Base-by-base conservation (phyloP, 1,284 basidiomycete genomes). In the Ustilago trichophora region DNA sequence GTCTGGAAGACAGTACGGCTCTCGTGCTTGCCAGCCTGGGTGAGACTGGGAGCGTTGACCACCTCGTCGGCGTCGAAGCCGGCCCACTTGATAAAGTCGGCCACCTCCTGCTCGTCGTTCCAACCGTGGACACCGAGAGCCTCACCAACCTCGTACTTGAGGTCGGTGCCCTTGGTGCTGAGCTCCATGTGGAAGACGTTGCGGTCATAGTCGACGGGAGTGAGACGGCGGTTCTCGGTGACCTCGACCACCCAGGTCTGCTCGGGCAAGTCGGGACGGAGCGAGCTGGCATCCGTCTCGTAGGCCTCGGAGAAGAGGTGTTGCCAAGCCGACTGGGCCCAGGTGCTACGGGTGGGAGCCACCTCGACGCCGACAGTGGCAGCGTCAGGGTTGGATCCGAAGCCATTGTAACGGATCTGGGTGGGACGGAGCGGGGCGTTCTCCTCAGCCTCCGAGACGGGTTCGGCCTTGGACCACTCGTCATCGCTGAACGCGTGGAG, bases 181-280 rank as follows among this genome's bases (percentile, higher is more conserved):
- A 98, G 93, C 85, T 98, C 95, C 81, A 98, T 87, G 84, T 98
- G 95, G 87, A 98, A 98, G 55, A 98, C 93, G 83, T 98, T 98
- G 70, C 96, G 91, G 83, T 98, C 92, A 83, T 98, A 98, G 70
- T 95, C 92, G 72, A 87, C 83, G 31, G 96, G 96, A 0, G 95
- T 98, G 49, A 98, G 87, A 27, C 95, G 91, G 47, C 90, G 88
- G 85, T 98, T 98, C 83, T 97, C 94, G 7, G 89, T 88, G 80
- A 94, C 94, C 16, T 90, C 93, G 62, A 98, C 89, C 64, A 98
- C 88, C 87, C 87, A 98, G 27, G 93, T 98, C 80, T 91, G 89
- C 69, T 98, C 96, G 13, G 90, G 84, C 32, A 91, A 81, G 78
- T 96, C 93, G 21, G 95, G 96, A 33, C 90, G 90, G 42, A 79